Evolutionary conservation across 352 stramenopile species (phyloP).

Genomic region (Phytophthora hibernalis): DNA sequence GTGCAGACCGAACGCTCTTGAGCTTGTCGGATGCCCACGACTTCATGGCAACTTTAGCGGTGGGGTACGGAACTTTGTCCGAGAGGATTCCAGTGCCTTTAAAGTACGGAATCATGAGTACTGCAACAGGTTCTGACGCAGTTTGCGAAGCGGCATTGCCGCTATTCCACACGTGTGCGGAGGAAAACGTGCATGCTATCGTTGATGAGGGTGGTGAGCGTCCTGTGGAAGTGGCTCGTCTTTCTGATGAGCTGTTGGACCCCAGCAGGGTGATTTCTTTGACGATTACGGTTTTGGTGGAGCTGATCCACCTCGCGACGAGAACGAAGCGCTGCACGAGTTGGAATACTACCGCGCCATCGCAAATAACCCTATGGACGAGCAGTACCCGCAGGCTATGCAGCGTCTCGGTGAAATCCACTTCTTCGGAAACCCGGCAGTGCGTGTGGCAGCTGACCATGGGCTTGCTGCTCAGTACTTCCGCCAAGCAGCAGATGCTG

Average conservation of each 20-base stretch:
- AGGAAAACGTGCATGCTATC: constrained; percentile 65
- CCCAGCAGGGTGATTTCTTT: constrained; percentile 24
- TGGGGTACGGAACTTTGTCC: constrained; percentile 62
- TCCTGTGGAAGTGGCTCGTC: constrained; percentile 45
- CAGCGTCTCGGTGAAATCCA: constrained; percentile 75
- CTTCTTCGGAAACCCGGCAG: constrained; percentile 74
- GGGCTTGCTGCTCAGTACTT: constrained; percentile 64
- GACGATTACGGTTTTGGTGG: constrained; percentile 32
- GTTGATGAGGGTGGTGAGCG: constrained; percentile 57
- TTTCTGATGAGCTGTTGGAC: constrained; percentile 57
- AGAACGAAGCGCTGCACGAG: constrained; percentile 55
- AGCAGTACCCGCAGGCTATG: constrained; percentile 64
- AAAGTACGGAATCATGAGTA: constrained; percentile 1
- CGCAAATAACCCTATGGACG: constrained; percentile 65
- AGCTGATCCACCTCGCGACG: constrained; percentile 24
- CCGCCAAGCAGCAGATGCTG: constrained; percentile 67
- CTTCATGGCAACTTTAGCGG: constrained; percentile 63
- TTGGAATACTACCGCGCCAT: constrained; percentile 74
- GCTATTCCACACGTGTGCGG: constrained; percentile 61
- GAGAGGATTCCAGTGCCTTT: constrained; percentile 31
- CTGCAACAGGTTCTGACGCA: constrained; percentile 6
- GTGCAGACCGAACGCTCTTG: constrained; percentile 45
- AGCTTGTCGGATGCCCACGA: constrained; percentile 45
- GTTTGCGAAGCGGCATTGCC: constrained; percentile 50
- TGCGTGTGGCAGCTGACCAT: constrained; percentile 59